Percentiles rank a stretch among this genome's conserved stretches.
Conservation (phyloP, 2,329 filamentous ascomycete species). For the Pestalotiopsis fici region DNA sequence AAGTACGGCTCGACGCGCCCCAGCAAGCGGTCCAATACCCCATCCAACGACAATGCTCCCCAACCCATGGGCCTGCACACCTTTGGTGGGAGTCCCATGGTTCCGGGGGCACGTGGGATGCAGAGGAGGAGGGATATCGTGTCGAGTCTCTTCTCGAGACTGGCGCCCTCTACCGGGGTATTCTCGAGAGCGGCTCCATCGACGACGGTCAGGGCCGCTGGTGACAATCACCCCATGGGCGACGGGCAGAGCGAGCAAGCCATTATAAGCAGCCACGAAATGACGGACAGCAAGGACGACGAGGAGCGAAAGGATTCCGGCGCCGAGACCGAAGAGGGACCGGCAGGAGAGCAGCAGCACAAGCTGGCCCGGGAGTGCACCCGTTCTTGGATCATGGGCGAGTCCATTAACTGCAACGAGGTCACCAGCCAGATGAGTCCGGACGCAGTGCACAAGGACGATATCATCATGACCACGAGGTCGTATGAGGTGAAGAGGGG, state of each 20-base stretch:
- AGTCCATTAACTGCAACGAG: not conserved
- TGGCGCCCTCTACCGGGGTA: not conserved
- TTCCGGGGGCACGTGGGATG: not conserved
- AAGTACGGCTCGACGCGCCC: slow-evolving; percentile 1
- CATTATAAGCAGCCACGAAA: not conserved
- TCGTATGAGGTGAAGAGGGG: slow-evolving; percentile 2
- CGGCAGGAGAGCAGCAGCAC: not conserved
- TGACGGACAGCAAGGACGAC: not conserved
- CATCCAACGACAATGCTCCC: not conserved
- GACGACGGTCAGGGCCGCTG: not conserved
- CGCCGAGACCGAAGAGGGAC: not conserved
- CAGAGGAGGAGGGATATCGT: not conserved
- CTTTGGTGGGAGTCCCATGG: not conserved
- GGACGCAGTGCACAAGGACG: not conserved
- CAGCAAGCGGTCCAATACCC: slow-evolving; percentile 7
- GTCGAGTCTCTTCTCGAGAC: not conserved
- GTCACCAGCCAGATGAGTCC: not conserved
- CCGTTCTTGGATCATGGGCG: slow-evolving; percentile 13
- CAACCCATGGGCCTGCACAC: slow-evolving; percentile 4
- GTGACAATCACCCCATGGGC: not conserved
- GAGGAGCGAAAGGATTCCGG: not conserved
- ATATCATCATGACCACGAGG: slow-evolving; percentile 5
- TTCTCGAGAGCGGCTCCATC: not conserved
- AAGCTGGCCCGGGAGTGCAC: not conserved
- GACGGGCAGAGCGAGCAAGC: not conserved